phyloP scores from a whole-genome alignment of 2,329 filamentous ascomycete genomes.

The Grosmannia serpens region DNA sequence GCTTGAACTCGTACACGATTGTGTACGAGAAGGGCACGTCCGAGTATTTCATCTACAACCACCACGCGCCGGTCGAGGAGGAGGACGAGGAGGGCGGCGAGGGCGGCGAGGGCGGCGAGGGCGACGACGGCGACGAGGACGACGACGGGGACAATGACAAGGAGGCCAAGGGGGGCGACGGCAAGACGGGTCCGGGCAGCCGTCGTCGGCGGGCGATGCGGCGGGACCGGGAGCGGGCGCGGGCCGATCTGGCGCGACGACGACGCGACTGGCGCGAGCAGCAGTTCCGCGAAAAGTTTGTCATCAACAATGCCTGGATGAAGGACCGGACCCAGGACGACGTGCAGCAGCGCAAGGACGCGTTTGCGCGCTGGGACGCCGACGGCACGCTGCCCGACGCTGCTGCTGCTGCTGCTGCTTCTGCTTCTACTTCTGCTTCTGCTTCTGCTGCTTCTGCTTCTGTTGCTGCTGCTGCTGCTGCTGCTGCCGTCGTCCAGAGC shows the following conservation, averaged over 20 bases:
- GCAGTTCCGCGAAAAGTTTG: constrained; percentile 62
- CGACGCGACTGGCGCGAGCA: constrained; percentile 29
- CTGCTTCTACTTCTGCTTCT: too few species aligned
- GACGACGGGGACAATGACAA: neutral
- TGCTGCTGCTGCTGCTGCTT: neutral
- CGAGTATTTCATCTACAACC: constrained; percentile 63
- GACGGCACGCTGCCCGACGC: constrained; percentile 24
- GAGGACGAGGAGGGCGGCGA: constrained; percentile 26
- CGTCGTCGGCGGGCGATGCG: neutral
- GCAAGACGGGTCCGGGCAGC: constrained; percentile 13
- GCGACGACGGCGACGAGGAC: neutral
- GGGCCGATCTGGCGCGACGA: constrained; percentile 19
- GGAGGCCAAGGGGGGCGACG: neutral
- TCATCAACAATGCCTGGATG: constrained; percentile 71
- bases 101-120: constrained; percentile 1
- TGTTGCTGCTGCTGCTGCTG: too few species aligned
- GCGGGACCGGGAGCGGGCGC: constrained; percentile 29
- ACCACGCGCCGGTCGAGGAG: constrained; percentile 55
- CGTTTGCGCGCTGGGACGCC: constrained; percentile 42
- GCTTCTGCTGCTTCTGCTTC: too few species aligned
- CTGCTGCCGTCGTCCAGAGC: neutral
- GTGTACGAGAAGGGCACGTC: constrained; percentile 60
- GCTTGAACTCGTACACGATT: constrained; percentile 67
- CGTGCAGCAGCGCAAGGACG: constrained; percentile 62
- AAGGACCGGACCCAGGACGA: constrained; percentile 68